phyloP scores from a whole-genome alignment of 2,329 filamentous ascomycete species.

The Botryotinia convoluta region DNA sequence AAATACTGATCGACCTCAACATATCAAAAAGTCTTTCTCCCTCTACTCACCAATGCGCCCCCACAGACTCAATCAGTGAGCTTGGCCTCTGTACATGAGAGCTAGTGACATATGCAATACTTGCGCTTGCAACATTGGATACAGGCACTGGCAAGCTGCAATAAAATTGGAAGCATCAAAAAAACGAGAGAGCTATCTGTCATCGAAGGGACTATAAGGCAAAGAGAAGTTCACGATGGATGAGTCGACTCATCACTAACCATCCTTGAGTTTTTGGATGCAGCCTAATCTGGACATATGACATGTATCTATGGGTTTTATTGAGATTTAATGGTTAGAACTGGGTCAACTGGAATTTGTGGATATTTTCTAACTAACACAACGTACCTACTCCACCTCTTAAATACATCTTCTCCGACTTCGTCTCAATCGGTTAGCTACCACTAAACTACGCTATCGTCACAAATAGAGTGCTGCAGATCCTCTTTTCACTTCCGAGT shows the following conservation, averaged over 20 bases:
- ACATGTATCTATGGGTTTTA: neutral
- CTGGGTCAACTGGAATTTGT: neutral
- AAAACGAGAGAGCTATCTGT: neutral
- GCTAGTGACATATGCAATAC: too few species aligned
- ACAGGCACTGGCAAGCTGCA: neutral
- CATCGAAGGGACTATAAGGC: neutral
- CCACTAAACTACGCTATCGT: neutral
- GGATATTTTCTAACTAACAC: rapidly evolving
- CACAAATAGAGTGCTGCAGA: rapidly evolving
- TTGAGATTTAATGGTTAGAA: neutral
- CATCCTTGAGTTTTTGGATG: neutral
- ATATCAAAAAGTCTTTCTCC: too few species aligned
- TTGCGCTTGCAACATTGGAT: neutral
- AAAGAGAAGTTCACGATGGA: neutral
- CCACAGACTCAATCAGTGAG: too few species aligned
- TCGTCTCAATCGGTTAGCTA: neutral
- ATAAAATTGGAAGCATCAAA: neutral
- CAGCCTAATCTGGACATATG: neutral
- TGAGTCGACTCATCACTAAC: neutral
- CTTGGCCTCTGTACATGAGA: too few species aligned
- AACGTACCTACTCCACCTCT: neutral
- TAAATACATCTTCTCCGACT: neutral
- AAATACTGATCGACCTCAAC: neutral
- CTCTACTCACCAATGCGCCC: too few species aligned
- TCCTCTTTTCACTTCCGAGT: rapidly evolving